Conservation (phyloP, 495 filamentous ascomycete genomes). For the Lophiostoma macrostomum region DNA sequence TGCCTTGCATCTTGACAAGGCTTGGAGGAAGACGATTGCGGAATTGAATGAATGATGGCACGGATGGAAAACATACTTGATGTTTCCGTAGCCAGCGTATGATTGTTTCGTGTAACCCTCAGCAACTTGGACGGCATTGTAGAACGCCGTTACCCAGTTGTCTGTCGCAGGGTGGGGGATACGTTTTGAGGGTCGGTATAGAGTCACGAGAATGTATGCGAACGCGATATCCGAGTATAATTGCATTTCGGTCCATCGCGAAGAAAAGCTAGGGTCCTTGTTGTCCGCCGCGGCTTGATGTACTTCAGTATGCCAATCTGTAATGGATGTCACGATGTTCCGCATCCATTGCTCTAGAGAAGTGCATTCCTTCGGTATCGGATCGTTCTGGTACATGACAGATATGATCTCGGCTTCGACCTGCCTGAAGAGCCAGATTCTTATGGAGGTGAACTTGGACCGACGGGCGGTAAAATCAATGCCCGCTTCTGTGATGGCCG, state of each 20-base stretch:
- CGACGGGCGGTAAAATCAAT: slow-evolving; percentile 2
- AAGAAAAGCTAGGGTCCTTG: slow-evolving; percentile 7
- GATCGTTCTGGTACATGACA: slow-evolving; percentile 13
- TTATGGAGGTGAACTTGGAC: slow-evolving; percentile 20
- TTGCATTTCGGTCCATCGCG: slow-evolving; percentile 22
- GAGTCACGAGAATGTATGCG: slow-evolving; percentile 20
- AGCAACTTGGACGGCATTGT: slow-evolving; percentile 11
- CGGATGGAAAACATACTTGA: slow-evolving; percentile 28
- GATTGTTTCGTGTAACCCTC: slow-evolving; percentile 20
- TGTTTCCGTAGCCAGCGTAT: slow-evolving; percentile 14
- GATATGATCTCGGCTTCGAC: slow-evolving; percentile 26
- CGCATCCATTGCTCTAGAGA: slow-evolving; percentile 20
- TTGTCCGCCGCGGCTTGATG: slow-evolving; percentile 11
- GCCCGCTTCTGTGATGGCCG: slow-evolving; percentile 5
- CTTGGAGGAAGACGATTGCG: slow-evolving; percentile 21
- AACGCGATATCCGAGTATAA: slow-evolving; percentile 19
- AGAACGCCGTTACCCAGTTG: slow-evolving; percentile 10
- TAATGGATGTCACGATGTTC: neutral
- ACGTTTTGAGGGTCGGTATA: slow-evolving; percentile 9
- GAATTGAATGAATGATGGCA: slow-evolving; percentile 18
- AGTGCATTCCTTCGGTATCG: slow-evolving; percentile 16
- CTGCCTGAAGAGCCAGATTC: slow-evolving; percentile 14
- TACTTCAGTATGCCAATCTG: slow-evolving; percentile 13
- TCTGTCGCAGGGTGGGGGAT: slow-evolving; percentile 8
- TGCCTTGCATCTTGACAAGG: slow-evolving; percentile 10